These are phyloP conservation scores for Ogataea saltuana DNA, from an alignment of 805 yeast genomes.

Conservation along the genomic window DNA sequence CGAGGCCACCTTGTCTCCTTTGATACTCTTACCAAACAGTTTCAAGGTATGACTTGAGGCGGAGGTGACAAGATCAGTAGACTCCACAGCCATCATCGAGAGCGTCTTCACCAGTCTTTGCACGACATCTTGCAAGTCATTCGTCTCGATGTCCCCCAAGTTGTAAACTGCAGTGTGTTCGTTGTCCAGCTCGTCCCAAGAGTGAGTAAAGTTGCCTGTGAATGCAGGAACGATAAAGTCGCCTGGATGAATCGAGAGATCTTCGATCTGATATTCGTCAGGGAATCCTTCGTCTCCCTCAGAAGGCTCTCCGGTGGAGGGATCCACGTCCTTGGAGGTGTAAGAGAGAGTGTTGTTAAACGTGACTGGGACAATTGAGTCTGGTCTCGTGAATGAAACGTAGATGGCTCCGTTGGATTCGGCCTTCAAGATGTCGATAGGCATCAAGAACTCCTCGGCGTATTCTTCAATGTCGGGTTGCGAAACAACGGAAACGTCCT, in stretches of 20 bases:
- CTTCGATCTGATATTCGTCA: conserved; percentile 91
- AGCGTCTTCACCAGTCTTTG: conserved; percentile 52
- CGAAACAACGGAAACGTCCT: conserved; percentile 70
- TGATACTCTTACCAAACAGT: conserved; percentile 75
- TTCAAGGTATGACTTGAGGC: conserved; percentile 69
- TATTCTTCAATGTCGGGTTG: conserved; percentile 60
- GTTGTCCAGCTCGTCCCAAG: conserved; percentile 69
- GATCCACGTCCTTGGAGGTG: conserved; percentile 77
- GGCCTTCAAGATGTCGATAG: conserved; percentile 73
- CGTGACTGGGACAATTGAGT: conserved; percentile 39
- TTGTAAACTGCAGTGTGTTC: conserved; percentile 70
- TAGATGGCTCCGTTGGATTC: conserved; percentile 72
- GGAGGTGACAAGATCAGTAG: conserved; percentile 62
- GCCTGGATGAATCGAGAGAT: conserved; percentile 70
- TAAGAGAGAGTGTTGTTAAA: conserved; percentile 71
- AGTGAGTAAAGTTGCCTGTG: conserved; percentile 69
- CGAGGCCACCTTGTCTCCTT: conserved; percentile 54
- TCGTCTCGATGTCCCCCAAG: conserved; percentile 45
- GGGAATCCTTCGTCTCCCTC: conserved; percentile 81
- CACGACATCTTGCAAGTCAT: conserved; percentile 56
- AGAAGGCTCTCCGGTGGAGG: conserved; percentile 64
- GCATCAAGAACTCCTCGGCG: conserved; percentile 70
- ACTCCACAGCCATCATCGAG: conserved; percentile 72
- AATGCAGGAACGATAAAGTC: conserved; percentile 80
- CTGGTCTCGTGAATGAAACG: conserved; percentile 68